phyloP scores from a whole-genome alignment of 2,329 filamentous ascomycete species.

The Dactylellina drechsleri region DNA sequence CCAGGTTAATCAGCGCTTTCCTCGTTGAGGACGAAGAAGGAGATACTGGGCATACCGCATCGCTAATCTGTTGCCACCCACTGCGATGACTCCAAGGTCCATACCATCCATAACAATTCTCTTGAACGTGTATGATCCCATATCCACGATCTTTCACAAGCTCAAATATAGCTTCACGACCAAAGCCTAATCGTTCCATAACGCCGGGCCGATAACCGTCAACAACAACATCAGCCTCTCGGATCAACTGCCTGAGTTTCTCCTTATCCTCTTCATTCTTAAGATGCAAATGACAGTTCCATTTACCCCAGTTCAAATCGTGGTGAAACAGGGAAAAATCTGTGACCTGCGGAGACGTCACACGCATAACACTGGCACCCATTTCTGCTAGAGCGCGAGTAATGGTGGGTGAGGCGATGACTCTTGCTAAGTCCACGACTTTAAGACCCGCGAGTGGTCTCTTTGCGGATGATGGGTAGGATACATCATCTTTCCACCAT shows the following conservation, averaged over 20 bases:
- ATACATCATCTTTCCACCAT: slow-evolving; percentile 62
- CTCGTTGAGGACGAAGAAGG: neutral
- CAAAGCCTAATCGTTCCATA: slow-evolving; percentile 65
- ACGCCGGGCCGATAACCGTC: slow-evolving; percentile 66
- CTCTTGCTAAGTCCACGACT: slow-evolving; percentile 65
- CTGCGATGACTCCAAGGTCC: slow-evolving; percentile 65
- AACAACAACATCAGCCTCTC: slow-evolving; percentile 66
- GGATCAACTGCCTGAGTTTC: slow-evolving; percentile 63
- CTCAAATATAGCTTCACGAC: slow-evolving; percentile 62
- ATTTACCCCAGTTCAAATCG: slow-evolving; percentile 67
- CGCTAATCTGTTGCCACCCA: slow-evolving; percentile 68
- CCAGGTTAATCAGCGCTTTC: too few relatives aligned
- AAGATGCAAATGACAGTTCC: slow-evolving; percentile 64
- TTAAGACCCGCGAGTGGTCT: slow-evolving; percentile 65
- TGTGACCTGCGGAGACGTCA: slow-evolving; percentile 62
- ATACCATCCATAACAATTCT: slow-evolving; percentile 68
- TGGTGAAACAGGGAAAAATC: slow-evolving; percentile 63
- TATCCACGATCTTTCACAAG: slow-evolving; percentile 62
- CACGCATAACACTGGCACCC: slow-evolving; percentile 65
- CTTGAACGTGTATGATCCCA: slow-evolving; percentile 65
- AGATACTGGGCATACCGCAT: slow-evolving; percentile 61
- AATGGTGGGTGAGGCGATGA: slow-evolving; percentile 66
- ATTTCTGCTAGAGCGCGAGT: slow-evolving; percentile 63
- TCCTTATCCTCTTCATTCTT: slow-evolving; percentile 61
- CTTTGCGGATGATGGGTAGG: slow-evolving; percentile 59